Base-by-base conservation (phyloP, 2,329 filamentous ascomycete genomes). In the Alternaria ethzedia region DNA sequence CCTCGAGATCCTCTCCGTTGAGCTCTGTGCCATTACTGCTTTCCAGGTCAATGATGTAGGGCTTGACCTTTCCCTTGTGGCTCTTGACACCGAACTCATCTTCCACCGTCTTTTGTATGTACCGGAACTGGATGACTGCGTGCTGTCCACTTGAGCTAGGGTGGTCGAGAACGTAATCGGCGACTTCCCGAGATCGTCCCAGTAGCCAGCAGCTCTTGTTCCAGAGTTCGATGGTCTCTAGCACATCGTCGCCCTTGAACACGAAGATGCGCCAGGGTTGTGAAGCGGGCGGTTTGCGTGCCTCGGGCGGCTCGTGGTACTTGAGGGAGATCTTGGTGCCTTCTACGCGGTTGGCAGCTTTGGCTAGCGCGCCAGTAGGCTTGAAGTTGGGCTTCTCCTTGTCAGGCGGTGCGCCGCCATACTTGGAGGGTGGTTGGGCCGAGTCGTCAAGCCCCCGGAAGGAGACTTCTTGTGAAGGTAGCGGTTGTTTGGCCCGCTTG, bases 121-220 rank as follows among this genome's bases (percentile, higher is more conserved):
- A 90, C 41, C 96, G 89, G 75, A 99, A 99, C 78, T 99, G 96
- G 46, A 99, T 87, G 9, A 94, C 96, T 1, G 95, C 95, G 79
- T 99, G 96, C 81, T 99, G 96, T 80, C 96, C 96, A 78, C 93
- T 97, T 74, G 94, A 89, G 79, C 93, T 97, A 1, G 94, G 94
- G 77, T 99, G 95, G 75, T 97, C 93, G 8, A 96, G 88, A 3
- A 88, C 83, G 61, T 97, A 84, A 77, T 99, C 96, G 3, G 92
- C 93, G 4, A 99, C 90, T 6, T 90, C 83, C 57, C 86, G 80
- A 72, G 97, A 94, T 50, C 94, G 86, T 1, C 96, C 96, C 9
- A 97, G 83, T 23, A 99, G 83, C 96, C 96, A 99, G 82, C 93
- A 97, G 75, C 91, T 96, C 64, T 93, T 89, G 59, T 85, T 82